Evolutionary conservation across 2,329 filamentous ascomycete genomes (phyloP).

Genomic region (Chrysoporthe puriensis): DNA sequence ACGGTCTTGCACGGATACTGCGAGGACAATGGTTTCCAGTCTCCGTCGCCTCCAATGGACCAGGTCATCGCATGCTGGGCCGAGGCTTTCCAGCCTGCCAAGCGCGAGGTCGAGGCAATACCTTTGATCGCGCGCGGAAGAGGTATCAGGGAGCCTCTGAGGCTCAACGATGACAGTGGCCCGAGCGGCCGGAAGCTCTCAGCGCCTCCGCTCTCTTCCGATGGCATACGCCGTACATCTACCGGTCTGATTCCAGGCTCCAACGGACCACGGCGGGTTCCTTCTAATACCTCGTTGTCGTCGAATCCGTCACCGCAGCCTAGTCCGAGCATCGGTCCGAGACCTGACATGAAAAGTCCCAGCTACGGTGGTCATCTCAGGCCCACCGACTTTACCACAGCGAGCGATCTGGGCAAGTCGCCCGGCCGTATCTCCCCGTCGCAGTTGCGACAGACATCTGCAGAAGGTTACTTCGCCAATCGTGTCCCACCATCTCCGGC

Average conservation of each 20-base stretch:
- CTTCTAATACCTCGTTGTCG: constrained; percentile 30
- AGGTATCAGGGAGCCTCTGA: constrained; percentile 57
- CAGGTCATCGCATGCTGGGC: constrained; percentile 72
- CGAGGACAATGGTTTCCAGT: constrained; percentile 68
- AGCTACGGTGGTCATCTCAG: constrained; percentile 39
- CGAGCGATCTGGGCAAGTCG: constrained; percentile 44
- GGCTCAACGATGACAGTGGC: constrained; percentile 39
- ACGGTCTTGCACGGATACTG: constrained; percentile 77
- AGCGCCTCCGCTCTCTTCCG: constrained; percentile 30
- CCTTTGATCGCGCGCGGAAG: constrained; percentile 68
- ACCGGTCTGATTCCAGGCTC: constrained; percentile 47
- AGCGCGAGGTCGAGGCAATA: constrained; percentile 69
- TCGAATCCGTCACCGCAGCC: constrained; percentile 35
- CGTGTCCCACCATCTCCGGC: constrained; percentile 33
- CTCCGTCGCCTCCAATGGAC: constrained; percentile 72
- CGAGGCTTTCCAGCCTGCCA: constrained; percentile 62
- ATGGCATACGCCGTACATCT: constrained; percentile 45
- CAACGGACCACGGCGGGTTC: constrained; percentile 39
- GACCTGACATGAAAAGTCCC: constrained; percentile 36
- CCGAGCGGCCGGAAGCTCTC: constrained; percentile 30
- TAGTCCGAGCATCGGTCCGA: constrained; percentile 36
- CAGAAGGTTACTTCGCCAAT: constrained; percentile 40
- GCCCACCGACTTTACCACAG: constrained; percentile 51
- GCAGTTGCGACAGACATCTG: constrained; percentile 32
- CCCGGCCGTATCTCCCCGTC: constrained; percentile 30